These are phyloP conservation scores for Thalassia testudinum DNA, from an alignment of 116 monocot genomes.

Conservation along the genomic window DNA sequence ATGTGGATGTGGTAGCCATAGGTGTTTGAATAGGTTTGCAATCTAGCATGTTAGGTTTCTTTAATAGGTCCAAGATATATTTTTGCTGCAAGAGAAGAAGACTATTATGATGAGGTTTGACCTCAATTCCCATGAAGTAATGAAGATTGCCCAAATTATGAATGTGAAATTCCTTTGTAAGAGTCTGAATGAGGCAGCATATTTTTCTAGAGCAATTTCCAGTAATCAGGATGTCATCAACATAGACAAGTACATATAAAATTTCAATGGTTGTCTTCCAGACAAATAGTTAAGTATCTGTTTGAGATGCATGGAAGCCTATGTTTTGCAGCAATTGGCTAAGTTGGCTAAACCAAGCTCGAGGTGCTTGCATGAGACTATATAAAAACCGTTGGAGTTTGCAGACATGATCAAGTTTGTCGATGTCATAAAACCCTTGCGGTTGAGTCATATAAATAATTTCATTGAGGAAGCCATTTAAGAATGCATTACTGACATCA, in stretches of 20 bases:
- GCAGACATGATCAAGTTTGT: neutral
- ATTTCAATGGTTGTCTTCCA: neutral
- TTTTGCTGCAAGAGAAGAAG: neutral
- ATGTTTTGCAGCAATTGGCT: neutral
- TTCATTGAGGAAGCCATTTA: neutral
- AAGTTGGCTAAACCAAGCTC: too few relatives aligned
- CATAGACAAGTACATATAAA: too few relatives aligned
- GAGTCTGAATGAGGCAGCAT: neutral
- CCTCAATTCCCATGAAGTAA: conserved; percentile 1
- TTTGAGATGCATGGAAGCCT: neutral
- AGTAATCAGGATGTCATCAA: too few relatives aligned
- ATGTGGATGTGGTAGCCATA: neutral
- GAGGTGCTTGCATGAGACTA: too few relatives aligned
- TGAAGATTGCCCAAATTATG: neutral
- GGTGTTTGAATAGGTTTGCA: neutral
- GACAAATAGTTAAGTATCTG: neutral
- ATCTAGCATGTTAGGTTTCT: neutral
- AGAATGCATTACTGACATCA: conserved; percentile 1
- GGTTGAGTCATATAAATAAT: too few relatives aligned
- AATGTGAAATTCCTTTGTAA: neutral
- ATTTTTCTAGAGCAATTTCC: too few relatives aligned
- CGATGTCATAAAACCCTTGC: neutral
- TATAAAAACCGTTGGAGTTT: neutral
- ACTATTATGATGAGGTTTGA: neutral
- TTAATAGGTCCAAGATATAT: too few relatives aligned